Evolutionary conservation across 2,329 filamentous ascomycete genomes (phyloP), one percentile per base, ranked within the genome.

Genomic region (Cladorrhinum sp.): DNA sequence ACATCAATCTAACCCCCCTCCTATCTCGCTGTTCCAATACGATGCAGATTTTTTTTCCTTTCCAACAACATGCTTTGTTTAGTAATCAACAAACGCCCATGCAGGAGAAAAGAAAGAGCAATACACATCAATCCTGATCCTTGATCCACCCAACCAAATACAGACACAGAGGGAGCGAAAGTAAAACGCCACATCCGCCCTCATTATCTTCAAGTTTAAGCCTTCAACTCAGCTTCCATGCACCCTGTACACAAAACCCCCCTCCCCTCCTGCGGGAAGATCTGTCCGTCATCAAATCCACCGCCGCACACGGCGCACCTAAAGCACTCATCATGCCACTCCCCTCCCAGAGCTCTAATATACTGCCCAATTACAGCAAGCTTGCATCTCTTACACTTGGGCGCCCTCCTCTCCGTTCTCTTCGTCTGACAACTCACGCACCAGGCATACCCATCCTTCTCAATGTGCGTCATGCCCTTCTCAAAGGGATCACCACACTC

Each of bases 381-480:
- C 69, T 85, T 86, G 77, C 95, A 99, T 69, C 88, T 91, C 67
- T 85, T 85, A 75, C 95, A 99, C 76, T 96, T 96, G 50, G 92
- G 89, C 12, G 90, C 91, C 56, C 90, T 91, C 24, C 93, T 85
- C 74, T 96, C 92, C 12, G 92, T 97, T 32, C 95, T 86, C 71
- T 92, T 91, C 13, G 93, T 96, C 78, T 98, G 93, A 73, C 95
- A 99, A 22, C 84, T 84, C 51, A 98, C 85, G 75, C 95, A 99
- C 93, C 95, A 99, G 4, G 95, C 95, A 74, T 96, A 98, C 9
- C 93, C 93, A 67, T 98, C 93, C 76, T 96, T 96, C 73, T 99
- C 95, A 58, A 99, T 87, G 69, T 88, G 86, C 50, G 85, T 88
- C 76, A 82, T 84, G 62, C 84, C 84, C 52, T 81, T 80, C 66